Evolutionary conservation across 2,329 filamentous ascomycete genomes (phyloP).

Genomic region (Fusarium odoratissimum): DNA sequence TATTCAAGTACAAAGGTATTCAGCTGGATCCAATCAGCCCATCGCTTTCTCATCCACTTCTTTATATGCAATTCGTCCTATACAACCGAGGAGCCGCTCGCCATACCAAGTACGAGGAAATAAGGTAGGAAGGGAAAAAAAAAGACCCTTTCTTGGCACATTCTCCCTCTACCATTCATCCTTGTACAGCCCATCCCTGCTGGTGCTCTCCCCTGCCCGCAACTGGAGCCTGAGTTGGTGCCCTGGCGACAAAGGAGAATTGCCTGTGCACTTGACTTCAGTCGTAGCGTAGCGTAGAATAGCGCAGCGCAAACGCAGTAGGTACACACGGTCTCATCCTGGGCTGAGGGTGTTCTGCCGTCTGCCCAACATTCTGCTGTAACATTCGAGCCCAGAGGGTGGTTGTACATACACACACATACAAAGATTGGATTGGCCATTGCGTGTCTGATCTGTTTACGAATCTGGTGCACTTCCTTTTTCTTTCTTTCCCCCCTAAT

Average conservation of each 20-base stretch:
- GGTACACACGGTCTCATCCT: conserved; percentile 8
- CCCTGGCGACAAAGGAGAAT: conserved; percentile 43
- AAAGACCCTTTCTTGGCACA: conserved; percentile 37
- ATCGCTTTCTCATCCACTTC: not conserved
- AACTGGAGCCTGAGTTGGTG: conserved; percentile 38
- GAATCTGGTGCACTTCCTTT: conserved; percentile 21
- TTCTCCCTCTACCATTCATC: conserved; percentile 35
- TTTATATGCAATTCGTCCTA: not conserved
- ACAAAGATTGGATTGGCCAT: conserved; percentile 28
- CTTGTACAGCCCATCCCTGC: conserved; percentile 27
- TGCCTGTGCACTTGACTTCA: conserved; percentile 22
- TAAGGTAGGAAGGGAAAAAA: conserved; percentile 13
- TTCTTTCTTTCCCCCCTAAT: conserved; percentile 3
- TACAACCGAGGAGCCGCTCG: conserved; percentile 2
- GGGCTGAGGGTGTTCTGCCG: conserved; percentile 7
- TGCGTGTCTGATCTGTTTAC: conserved; percentile 25
- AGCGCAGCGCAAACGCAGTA: not conserved
- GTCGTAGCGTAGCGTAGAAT: conserved; percentile 1
- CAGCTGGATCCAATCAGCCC: conserved; percentile 2
- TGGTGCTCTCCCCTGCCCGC: conserved; percentile 34
- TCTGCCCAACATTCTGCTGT: conserved; percentile 25
- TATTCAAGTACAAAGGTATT: not conserved
- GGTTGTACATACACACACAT: conserved; percentile 23
- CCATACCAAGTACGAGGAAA: conserved; percentile 16
- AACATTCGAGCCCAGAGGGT: conserved; percentile 20